Evolutionary conservation across 768 basidiomycete genomes (phyloP), one percentile per base, ranked within the genome.

Genomic region (Rhizopogon roseolus): DNA sequence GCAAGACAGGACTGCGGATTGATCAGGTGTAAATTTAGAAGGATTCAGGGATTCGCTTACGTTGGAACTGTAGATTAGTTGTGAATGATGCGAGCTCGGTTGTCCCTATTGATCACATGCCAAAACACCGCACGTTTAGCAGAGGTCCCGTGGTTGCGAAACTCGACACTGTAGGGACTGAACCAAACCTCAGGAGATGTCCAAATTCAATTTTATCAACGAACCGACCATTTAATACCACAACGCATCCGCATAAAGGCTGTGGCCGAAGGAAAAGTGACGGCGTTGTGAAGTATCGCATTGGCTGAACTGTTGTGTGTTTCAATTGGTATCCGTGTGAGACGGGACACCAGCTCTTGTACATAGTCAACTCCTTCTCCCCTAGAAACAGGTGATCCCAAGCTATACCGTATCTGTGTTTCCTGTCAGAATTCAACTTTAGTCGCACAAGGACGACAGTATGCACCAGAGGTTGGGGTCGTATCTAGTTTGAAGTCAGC

Each of bases 231-330:
- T 91, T 85, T 11, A 90, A 69, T 2, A 93, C 81, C 42, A 92
- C 87, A 36, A 90, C 88, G 89, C 88, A 63, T 94, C 91, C 6
- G 90, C 90, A 55, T 91, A 93, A 27, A 93, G 66, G 57, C 76
- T 81, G 54, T 88, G 79, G 25, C 77, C 75, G 3, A 90, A 73
- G 19, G 86, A 77, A 88, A 88, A 0, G 85, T 85, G 19, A 79
- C 73, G 1, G 76, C 70, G 60, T 79, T 82, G 60, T 91, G 77
- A 45, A 93, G 74, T 0, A 90, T 90, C 16, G 82, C 73, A 64
- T 96, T 96, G 6, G 88, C 92, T 0, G 88, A 86, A 13, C 88
- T 82, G 64, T 90, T 85, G 71, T 87, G 85, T 0, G 68, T 73
- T 40, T 69, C 64, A 54, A 90, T 86, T 0, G 80, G 85, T 1